Conservation (phyloP, 1,284 basidiomycete species). For the Naganishia albida region DNA sequence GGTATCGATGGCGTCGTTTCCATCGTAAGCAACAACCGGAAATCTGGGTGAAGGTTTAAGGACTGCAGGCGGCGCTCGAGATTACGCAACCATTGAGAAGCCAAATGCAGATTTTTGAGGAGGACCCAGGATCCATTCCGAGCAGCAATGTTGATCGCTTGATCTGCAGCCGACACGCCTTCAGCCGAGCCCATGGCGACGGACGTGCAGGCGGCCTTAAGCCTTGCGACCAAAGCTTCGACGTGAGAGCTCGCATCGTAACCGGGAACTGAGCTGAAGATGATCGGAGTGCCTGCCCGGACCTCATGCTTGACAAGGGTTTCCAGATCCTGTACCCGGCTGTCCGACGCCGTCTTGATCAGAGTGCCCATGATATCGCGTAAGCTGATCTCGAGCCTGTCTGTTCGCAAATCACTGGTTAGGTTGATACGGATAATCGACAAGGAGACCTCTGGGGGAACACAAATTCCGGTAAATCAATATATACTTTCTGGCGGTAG, state of each 20-base stretch:
- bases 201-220: constrained; percentile 72
- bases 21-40: constrained; percentile 96
- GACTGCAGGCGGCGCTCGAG: constrained; percentile 95
- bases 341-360: constrained; percentile 70
- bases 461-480: background rate
- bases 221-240: constrained; percentile 79
- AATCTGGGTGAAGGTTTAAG: constrained; percentile 79
- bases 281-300: constrained; percentile 76
- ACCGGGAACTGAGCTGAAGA: constrained; percentile 88
- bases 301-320: constrained; percentile 77
- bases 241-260: constrained; percentile 95
- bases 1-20: constrained; percentile 83
- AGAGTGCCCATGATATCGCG: constrained; percentile 70
- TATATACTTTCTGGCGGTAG: background rate
- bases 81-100: constrained; percentile 89
- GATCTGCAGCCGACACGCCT: constrained; percentile 90
- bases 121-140: constrained; percentile 91
- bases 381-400: constrained; percentile 79
- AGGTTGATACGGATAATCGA: constrained; percentile 17
- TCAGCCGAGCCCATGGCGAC: constrained; percentile 99
- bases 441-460: constrained; percentile 2
- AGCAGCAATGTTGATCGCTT: constrained; percentile 85
- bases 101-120: constrained; percentile 93
- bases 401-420: constrained; percentile 44
- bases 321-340: constrained; percentile 62